phyloP scores from a whole-genome alignment of 2,329 filamentous ascomycete species.

The Fusarium nurragi region DNA sequence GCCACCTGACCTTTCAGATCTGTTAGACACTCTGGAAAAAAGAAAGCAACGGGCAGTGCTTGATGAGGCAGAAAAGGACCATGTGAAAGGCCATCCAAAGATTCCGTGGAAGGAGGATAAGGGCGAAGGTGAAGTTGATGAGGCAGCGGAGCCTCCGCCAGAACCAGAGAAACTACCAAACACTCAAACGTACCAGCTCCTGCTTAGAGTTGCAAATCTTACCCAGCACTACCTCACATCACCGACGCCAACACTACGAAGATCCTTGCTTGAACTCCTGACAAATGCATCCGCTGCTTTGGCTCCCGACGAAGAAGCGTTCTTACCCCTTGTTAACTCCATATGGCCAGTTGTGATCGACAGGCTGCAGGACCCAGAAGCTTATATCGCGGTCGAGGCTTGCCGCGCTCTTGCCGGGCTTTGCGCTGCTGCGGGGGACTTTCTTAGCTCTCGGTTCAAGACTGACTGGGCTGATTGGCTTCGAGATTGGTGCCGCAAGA shows the following conservation, averaged over 20 bases:
- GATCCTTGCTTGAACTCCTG: slow-evolving; percentile 80
- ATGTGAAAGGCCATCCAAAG: slow-evolving; percentile 47
- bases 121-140: slow-evolving; percentile 48
- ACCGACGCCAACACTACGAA: slow-evolving; percentile 79
- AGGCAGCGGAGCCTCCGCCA: slow-evolving; percentile 49
- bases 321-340: slow-evolving; percentile 88
- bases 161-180: slow-evolving; percentile 68
- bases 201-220: slow-evolving; percentile 82
- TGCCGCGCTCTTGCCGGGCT: slow-evolving; percentile 74
- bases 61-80: slow-evolving; percentile 48
- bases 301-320: slow-evolving; percentile 79
- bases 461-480: slow-evolving; percentile 73
- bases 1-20: slow-evolving; percentile 53
- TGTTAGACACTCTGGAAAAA: slow-evolving; percentile 70
- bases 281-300: slow-evolving; percentile 77
- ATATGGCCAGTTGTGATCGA: slow-evolving; percentile 85
- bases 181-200: slow-evolving; percentile 81
- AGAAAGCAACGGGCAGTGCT: slow-evolving; percentile 48
- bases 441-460: slow-evolving; percentile 79
- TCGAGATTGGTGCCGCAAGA: slow-evolving; percentile 58
- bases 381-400: slow-evolving; percentile 75
- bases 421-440: slow-evolving; percentile 79
- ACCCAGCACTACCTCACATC: slow-evolving; percentile 93
- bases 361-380: slow-evolving; percentile 72
- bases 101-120: slow-evolving; percentile 52